Percentiles rank a stretch among this genome's conserved stretches.
These are phyloP conservation scores for Babesia gibsoni DNA, from an alignment of 169 alveolate species.

Conservation along the genomic window DNA sequence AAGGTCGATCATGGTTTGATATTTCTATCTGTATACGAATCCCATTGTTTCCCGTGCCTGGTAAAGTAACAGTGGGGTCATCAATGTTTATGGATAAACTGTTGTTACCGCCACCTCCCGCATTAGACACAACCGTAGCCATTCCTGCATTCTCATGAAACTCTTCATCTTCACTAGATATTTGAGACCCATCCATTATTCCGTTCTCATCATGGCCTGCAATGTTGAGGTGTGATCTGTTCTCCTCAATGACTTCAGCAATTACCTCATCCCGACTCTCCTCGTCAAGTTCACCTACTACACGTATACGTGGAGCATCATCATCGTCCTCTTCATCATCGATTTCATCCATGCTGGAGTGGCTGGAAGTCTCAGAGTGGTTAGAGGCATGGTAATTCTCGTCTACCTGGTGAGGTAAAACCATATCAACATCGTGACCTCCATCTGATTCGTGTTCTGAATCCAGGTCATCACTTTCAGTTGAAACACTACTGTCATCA, in stretches of 20 bases:
- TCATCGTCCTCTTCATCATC: conserved; percentile 63
- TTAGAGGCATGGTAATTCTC: conserved; percentile 58
- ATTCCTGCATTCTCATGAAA: neutral
- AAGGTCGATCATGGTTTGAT: neutral
- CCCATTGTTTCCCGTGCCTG: conserved; percentile 11
- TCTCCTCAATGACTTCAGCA: conserved; percentile 11
- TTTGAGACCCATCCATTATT: neutral
- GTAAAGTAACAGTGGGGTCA: neutral
- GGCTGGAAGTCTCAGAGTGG: conserved; percentile 26
- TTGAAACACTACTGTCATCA: conserved; percentile 51
- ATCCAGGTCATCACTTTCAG: conserved; percentile 66
- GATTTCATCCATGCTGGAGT: conserved; percentile 56
- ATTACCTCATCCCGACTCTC: conserved; percentile 19
- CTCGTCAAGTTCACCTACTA: conserved; percentile 64
- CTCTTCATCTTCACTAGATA: conserved; percentile 5
- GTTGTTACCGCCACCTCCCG: conserved; percentile 2
- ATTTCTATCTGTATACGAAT: conserved; percentile 24
- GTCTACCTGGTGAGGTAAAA: conserved; percentile 76
- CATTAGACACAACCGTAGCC: neutral
- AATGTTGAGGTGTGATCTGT: conserved; percentile 9
- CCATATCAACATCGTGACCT: conserved; percentile 65
- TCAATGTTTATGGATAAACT: conserved; percentile 14
- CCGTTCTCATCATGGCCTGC: conserved; percentile 8
- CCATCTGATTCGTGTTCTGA: conserved; percentile 66
- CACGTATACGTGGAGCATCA: conserved; percentile 63